Conservation (phyloP, 768 basidiomycete species). For the Hypholoma fasciculare region DNA sequence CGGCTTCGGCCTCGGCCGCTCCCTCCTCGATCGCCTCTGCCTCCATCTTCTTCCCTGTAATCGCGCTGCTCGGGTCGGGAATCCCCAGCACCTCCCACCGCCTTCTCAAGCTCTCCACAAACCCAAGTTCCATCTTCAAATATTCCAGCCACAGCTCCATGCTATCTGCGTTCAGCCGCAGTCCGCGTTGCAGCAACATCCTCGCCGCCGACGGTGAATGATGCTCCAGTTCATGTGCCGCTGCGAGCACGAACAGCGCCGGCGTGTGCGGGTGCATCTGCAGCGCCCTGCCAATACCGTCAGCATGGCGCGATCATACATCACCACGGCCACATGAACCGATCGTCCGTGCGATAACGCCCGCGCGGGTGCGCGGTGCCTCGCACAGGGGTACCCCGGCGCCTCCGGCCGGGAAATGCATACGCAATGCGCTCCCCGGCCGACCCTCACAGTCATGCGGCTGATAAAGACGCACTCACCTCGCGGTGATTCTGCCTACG, state of each 20-base stretch:
- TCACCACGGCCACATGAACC: not conserved
- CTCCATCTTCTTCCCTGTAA: constrained; percentile 18
- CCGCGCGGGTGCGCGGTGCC: not conserved
- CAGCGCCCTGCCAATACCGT: constrained; percentile 57
- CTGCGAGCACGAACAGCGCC: constrained; percentile 80
- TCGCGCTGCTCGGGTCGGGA: constrained; percentile 26
- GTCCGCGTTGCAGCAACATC: constrained; percentile 79
- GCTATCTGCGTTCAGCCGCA: constrained; percentile 74
- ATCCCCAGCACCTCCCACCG: constrained; percentile 85
- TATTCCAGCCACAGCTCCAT: constrained; percentile 87
- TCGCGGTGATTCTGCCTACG: constrained; percentile 79
- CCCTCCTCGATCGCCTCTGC: constrained; percentile 11
- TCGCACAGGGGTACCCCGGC: not conserved
- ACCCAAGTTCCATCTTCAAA: constrained; percentile 86
- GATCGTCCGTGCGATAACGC: not conserved
- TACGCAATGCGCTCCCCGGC: too few species aligned
- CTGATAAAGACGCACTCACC: constrained; percentile 42
- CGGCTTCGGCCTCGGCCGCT: constrained; percentile 5
- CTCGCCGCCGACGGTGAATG: constrained; percentile 77
- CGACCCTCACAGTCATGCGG: too few species aligned
- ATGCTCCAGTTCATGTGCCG: constrained; percentile 78
- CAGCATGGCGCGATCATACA: constrained; percentile 4
- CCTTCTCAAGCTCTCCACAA: constrained; percentile 75
- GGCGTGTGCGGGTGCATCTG: constrained; percentile 84
- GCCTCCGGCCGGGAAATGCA: not conserved